Conservation (phyloP, 306 rosid species). For the Corylus heterophylla region DNA sequence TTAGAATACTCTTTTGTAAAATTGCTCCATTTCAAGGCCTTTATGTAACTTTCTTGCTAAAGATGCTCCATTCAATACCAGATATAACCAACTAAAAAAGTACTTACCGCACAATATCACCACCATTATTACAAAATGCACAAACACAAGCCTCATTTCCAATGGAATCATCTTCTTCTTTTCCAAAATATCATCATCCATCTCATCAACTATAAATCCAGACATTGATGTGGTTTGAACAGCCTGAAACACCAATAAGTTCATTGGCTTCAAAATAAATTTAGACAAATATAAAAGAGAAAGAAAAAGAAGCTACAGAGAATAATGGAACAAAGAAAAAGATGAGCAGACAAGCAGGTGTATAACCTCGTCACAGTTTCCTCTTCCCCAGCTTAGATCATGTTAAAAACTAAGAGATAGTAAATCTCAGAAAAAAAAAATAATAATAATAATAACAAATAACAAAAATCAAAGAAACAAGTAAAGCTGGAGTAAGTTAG, state of each 20-base stretch:
- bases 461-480: neutral
- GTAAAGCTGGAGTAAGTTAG: neutral
- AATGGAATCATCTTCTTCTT: constrained; percentile 54
- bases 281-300: constrained; percentile 17
- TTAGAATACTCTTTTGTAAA: no score
- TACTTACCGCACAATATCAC: constrained; percentile 63
- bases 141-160: constrained; percentile 75
- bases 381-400: constrained; percentile 35
- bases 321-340: constrained; percentile 1
- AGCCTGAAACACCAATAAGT: constrained; percentile 48
- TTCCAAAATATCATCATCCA: constrained; percentile 45
- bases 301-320: constrained; percentile 7
- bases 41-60: no score
- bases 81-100: constrained; percentile 7
- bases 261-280: constrained; percentile 14
- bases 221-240: constrained; percentile 51
- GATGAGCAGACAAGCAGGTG: constrained; percentile 21
- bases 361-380: constrained; percentile 61
- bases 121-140: constrained; percentile 91
- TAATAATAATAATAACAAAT: neutral
- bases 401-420: neutral
- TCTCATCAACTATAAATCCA: constrained; percentile 68
- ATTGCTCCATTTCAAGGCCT: no score
- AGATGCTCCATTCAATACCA: no score
- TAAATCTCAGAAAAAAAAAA: neutral